Evolutionary conservation across 495 filamentous ascomycete species (phyloP).

Genomic region (Xylaria grammica): DNA sequence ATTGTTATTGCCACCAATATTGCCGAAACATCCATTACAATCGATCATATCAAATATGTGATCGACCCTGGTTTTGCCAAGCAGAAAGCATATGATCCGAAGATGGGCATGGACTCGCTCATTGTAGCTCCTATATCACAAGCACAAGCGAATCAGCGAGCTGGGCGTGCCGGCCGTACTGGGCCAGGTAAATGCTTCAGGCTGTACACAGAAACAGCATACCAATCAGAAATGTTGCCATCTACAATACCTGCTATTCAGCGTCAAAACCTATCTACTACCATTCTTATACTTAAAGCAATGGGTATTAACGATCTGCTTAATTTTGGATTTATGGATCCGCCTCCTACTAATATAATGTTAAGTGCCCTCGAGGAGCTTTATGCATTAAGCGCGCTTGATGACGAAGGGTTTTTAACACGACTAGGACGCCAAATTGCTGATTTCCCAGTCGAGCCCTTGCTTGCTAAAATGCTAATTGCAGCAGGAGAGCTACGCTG

Average conservation of each 20-base stretch:
- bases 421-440: slow-evolving; percentile 95
- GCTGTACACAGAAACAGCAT: slow-evolving; percentile 94
- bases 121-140: slow-evolving; percentile 96
- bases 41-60: slow-evolving; percentile 97
- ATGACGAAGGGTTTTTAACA: slow-evolving; percentile 95
- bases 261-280: slow-evolving; percentile 88
- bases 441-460: slow-evolving; percentile 91
- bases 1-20: slow-evolving; percentile 99
- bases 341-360: slow-evolving; percentile 96
- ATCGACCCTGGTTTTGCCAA: slow-evolving; percentile 98
- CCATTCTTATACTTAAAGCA: slow-evolving; percentile 97
- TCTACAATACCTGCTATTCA: slow-evolving; percentile 97
- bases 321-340: slow-evolving; percentile 99
- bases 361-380: slow-evolving; percentile 93
- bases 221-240: slow-evolving; percentile 95
- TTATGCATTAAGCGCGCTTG: slow-evolving; percentile 88
- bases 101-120: slow-evolving; percentile 95
- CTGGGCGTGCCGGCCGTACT: slow-evolving; percentile 90
- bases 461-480: slow-evolving; percentile 88
- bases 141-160: slow-evolving; percentile 95
- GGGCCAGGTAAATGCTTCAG: slow-evolving; percentile 97
- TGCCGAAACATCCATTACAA: slow-evolving; percentile 96
- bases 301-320: slow-evolving; percentile 99
- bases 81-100: slow-evolving; percentile 95
- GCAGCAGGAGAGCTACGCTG: slow-evolving; percentile 85